Base-by-base conservation (phyloP, 768 basidiomycete species). In the Phylloporus sp. region DNA sequence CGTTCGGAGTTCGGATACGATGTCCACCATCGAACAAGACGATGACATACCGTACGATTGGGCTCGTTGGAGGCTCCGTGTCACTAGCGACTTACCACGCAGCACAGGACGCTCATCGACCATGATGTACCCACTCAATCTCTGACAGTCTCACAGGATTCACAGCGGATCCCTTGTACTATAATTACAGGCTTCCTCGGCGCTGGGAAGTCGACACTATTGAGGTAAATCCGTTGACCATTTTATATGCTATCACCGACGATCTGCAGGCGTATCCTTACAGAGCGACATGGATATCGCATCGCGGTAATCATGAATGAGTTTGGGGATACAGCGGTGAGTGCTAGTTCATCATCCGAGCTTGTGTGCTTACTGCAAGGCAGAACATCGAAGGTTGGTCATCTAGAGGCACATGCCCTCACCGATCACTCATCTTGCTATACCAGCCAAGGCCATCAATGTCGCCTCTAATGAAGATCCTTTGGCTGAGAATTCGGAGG, bases 241-340 rank as follows among this genome's bases (percentile, higher is more conserved):
- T 43, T 29, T 38, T 7, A 42, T 23, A 4, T 22, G 24, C 26
- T 23, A 27, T 34, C 29, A 49, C 34, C 10, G n/a, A 51, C 52
- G 40, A 32, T 4, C 8, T 22, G 16, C 56, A 89, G 86, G 59
- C 85, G 94, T 28, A 95, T 98, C 60, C 73, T 98, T 54, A 95
- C 90, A 12, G 92, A 93, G 63, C 78, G 85, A 34, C 95, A 98
- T 78, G 95, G 95, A 4, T 93, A 94, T 64, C 82, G 89, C 32
- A 97, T 99, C 50, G 95, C 95, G 5, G 95, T 99, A 20, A 97
- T 95, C 56, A 94, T 97, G 91, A 97, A 95, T 63, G 93, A 95
- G 70, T 98, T 98, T 65, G 95, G 93, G 9, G 94, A 97, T 65
- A 94, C 94, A 18, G 91, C 91, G 60, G 89, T 91, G 61, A 63